phyloP scores from a whole-genome alignment of 208 protist genomes.

The Acanthamoeba culbertsoni region DNA sequence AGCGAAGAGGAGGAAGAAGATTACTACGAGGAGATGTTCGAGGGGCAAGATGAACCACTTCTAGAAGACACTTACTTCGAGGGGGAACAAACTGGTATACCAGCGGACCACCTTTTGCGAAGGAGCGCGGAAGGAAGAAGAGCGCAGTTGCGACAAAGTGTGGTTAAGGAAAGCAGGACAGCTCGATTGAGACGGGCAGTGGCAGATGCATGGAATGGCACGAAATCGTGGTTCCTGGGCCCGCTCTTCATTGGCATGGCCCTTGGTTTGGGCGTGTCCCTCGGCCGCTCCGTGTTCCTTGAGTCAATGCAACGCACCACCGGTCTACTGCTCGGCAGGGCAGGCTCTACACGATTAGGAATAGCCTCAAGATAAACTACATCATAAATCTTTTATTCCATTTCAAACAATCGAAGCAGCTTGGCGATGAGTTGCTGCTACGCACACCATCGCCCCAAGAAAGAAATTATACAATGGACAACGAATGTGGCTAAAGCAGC shows the following conservation, averaged over 20 bases:
- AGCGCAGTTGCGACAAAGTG: background rate
- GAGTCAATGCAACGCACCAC: background rate
- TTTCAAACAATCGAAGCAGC: too few relatives aligned
- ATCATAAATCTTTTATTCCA: too few relatives aligned
- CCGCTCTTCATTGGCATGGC: background rate
- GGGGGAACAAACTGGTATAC: too few relatives aligned
- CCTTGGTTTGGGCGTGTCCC: background rate
- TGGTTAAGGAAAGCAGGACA: background rate
- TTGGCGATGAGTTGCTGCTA: too few relatives aligned
- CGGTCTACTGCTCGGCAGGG: background rate
- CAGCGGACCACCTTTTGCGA: too few relatives aligned
- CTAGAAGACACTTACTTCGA: too few relatives aligned
- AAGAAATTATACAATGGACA: background rate
- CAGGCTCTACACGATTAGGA: background rate
- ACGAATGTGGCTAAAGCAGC: background rate
- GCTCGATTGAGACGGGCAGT: background rate
- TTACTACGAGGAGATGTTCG: background rate
- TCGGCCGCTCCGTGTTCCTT: background rate
- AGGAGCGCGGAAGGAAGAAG: background rate
- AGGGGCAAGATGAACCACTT: background rate
- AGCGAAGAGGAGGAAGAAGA: background rate
- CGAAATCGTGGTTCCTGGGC: background rate
- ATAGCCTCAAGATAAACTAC: background rate
- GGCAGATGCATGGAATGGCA: background rate
- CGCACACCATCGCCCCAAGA: too few relatives aligned